Evolutionary conservation across 2,329 filamentous ascomycete genomes (phyloP).

Genomic region (Colletotrichum sp.): DNA sequence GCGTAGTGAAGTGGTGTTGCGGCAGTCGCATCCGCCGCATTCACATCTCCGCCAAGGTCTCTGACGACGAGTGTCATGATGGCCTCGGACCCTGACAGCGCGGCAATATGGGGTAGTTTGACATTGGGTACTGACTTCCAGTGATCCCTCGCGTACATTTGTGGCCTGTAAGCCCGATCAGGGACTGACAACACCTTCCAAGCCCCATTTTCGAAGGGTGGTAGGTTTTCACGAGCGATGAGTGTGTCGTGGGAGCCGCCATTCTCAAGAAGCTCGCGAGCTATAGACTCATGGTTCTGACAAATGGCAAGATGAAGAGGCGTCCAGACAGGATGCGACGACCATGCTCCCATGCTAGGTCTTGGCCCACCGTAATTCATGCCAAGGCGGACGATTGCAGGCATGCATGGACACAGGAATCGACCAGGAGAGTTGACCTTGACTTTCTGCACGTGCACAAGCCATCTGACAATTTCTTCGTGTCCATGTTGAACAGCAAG

Average conservation of each 20-base stretch:
- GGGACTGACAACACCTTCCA: background rate
- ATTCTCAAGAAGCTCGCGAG: background rate
- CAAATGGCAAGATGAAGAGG: background rate
- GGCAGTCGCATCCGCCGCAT: background rate
- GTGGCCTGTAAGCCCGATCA: accelerated
- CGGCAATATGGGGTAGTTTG: background rate
- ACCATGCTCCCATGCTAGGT: background rate
- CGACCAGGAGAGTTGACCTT: background rate
- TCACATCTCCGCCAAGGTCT: background rate
- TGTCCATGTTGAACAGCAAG: background rate
- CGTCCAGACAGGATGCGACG: background rate
- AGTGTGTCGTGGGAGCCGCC: background rate
- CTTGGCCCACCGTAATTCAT: accelerated
- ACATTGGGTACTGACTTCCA: background rate
- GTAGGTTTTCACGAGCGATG: background rate
- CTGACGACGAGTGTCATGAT: background rate
- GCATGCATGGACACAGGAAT: background rate
- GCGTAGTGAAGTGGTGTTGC: background rate
- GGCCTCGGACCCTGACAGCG: background rate
- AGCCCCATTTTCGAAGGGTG: background rate
- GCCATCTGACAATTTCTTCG: background rate
- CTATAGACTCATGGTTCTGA: background rate
- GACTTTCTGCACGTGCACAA: background rate
- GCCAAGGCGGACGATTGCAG: background rate
- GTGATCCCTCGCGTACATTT: background rate